Conservation (phyloP, 2,329 filamentous ascomycete genomes). For the Verticillium nubilum region DNA sequence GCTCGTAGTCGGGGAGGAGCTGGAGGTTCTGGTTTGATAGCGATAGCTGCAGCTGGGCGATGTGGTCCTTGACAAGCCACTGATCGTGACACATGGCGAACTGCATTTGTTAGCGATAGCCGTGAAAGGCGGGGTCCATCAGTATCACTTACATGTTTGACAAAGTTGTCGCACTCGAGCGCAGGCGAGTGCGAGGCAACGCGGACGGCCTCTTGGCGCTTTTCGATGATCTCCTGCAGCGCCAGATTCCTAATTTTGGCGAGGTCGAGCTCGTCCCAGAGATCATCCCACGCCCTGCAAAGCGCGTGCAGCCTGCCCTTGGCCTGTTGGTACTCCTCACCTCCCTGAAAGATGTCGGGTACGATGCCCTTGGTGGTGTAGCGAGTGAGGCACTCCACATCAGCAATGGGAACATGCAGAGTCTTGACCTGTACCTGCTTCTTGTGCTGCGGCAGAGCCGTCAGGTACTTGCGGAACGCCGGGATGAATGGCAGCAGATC, state of each 20-base stretch:
- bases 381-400: constrained; percentile 80
- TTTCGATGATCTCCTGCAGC: constrained; percentile 72
- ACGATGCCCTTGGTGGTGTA: constrained; percentile 55
- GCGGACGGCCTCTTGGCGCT: constrained; percentile 58
- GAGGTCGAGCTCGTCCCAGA: constrained; percentile 84
- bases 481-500: constrained; percentile 82
- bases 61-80: constrained; percentile 94
- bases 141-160: constrained; percentile 72
- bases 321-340: constrained; percentile 45
- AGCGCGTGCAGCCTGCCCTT: constrained; percentile 64
- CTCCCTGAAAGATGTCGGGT: constrained; percentile 51
- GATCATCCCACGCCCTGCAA: constrained; percentile 68
- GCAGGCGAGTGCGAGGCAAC: constrained; percentile 61
- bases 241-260: constrained; percentile 75
- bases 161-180: constrained; percentile 67
- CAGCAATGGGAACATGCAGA: constrained; percentile 64
- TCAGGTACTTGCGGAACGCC: constrained; percentile 61
- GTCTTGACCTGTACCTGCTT: constrained; percentile 64
- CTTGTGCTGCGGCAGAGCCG: constrained; percentile 59
- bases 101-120: constrained; percentile 41
- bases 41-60: constrained; percentile 76
- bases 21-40: constrained; percentile 97
- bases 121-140: not conserved
- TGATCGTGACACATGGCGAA: constrained; percentile 96
- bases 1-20: constrained; percentile 92